Evolutionary conservation across 352 stramenopile species (phyloP).

Genomic region (Globisporangium splendens): DNA sequence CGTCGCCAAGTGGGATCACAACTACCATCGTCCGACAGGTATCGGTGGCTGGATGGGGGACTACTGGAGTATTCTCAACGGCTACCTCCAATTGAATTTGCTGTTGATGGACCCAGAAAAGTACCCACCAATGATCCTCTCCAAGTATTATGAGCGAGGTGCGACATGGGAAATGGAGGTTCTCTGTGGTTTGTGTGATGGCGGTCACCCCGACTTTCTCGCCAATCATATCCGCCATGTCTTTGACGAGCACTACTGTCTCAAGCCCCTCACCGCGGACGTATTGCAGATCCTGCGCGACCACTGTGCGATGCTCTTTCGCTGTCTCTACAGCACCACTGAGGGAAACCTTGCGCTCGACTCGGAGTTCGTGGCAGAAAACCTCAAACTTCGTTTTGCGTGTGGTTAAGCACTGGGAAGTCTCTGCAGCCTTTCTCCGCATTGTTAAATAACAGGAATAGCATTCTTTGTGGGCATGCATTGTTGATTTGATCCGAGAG

Average conservation of each 20-base stretch:
- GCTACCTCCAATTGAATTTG: conserved; percentile 33
- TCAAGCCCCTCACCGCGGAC: conserved; percentile 14
- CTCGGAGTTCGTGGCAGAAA: too few species aligned
- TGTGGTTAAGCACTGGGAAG: too few species aligned
- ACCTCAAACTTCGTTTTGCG: too few species aligned
- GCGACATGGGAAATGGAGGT: conserved; percentile 5
- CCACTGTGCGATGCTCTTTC: conserved; percentile 15
- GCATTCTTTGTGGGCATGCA: too few species aligned
- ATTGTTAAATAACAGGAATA: too few species aligned
- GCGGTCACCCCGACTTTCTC: conserved; percentile 7
- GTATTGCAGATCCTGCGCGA: conserved; percentile 10
- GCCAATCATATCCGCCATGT: conserved; percentile 4
- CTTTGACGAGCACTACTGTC: conserved; percentile 3
- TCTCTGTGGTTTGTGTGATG: conserved; percentile 3
- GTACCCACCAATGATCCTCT: conserved; percentile 17
- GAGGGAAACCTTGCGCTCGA: too few species aligned
- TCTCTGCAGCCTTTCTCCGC: too few species aligned
- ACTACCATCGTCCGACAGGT: conserved; percentile 2
- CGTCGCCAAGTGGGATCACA: conserved; percentile 11
- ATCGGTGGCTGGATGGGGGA: conserved; percentile 7
- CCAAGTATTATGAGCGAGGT: too few species aligned
- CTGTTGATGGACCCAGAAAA: conserved; percentile 22
- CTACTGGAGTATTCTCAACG: conserved; percentile 21
- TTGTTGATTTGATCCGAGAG: too few species aligned
- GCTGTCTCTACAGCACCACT: conserved; percentile 7